Evolutionary conservation across 495 filamentous ascomycete species (phyloP).

Genomic region (Daldinia caldariorum): DNA sequence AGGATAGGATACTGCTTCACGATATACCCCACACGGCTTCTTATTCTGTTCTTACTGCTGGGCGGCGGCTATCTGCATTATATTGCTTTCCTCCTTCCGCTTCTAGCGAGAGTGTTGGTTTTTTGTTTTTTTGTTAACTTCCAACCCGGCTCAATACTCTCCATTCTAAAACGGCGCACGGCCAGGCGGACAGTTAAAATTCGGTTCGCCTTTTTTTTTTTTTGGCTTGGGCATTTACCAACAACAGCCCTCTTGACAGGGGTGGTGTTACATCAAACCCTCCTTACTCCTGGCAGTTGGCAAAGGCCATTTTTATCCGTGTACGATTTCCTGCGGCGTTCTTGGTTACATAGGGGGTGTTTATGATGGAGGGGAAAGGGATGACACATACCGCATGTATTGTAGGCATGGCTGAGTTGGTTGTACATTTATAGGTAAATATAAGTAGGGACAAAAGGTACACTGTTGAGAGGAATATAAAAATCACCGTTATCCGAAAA

Average conservation of each 20-base stretch:
- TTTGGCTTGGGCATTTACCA: constrained; percentile 33
- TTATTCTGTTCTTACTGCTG: constrained; percentile 27
- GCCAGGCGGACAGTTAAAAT: constrained; percentile 33
- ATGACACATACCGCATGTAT: constrained; percentile 27
- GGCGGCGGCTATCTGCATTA: constrained; percentile 36
- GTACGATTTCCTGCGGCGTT: constrained; percentile 36
- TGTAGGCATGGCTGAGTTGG: constrained; percentile 20
- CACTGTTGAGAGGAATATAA: constrained; percentile 10
- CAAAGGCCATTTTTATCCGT: constrained; percentile 26
- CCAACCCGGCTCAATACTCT: constrained; percentile 3
- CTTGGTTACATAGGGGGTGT: constrained; percentile 27
- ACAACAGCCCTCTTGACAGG: constrained; percentile 32
- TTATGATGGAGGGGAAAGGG: constrained; percentile 1
- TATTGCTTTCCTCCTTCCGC: constrained; percentile 19
- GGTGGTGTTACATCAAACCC: constrained; percentile 23
- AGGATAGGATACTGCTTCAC: constrained; percentile 25
- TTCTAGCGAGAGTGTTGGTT: constrained; percentile 13
- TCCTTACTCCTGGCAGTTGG: constrained; percentile 25
- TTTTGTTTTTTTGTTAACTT: not conserved
- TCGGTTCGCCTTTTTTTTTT: constrained; percentile 31
- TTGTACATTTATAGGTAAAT: constrained; percentile 32
- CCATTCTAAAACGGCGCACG: constrained; percentile 35
- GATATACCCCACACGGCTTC: constrained; percentile 39
- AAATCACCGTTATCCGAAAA: constrained; percentile 4
- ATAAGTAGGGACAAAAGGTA: constrained; percentile 13